phyloP scores from a whole-genome alignment of 2,329 filamentous ascomycete species.

The Pseudopithomyces chartarum region DNA sequence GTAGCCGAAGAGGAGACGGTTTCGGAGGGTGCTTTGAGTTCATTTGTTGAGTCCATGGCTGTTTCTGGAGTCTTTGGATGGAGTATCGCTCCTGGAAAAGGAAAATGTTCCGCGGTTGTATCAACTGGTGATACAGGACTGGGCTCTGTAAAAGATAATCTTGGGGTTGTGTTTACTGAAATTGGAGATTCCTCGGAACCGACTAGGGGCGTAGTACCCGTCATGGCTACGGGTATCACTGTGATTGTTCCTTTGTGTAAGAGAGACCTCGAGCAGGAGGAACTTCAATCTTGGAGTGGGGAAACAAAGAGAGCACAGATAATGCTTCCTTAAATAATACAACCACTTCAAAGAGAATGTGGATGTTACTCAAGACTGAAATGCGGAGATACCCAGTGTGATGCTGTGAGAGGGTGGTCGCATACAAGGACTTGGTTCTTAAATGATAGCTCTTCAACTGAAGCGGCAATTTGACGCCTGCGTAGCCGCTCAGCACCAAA shows the following conservation, averaged over 20 bases:
- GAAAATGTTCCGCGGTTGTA: neutral
- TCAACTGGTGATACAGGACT: neutral
- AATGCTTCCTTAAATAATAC: neutral
- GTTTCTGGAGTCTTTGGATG: neutral
- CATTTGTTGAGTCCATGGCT: neutral
- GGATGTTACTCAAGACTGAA: neutral
- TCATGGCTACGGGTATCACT: neutral
- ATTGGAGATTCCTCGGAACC: neutral
- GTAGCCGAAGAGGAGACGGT: neutral
- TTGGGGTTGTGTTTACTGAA: neutral
- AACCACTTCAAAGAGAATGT: neutral
- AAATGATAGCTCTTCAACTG: neutral
- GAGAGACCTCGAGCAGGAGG: neutral
- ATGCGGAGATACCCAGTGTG: too few relatives aligned
- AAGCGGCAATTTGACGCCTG: neutral
- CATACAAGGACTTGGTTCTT: too few relatives aligned
- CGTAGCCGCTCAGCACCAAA: neutral
- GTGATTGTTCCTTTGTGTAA: neutral
- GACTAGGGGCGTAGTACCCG: neutral
- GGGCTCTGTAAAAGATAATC: neutral
- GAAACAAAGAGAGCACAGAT: neutral
- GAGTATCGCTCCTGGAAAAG: neutral
- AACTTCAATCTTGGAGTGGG: neutral
- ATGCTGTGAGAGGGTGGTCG: too few relatives aligned
- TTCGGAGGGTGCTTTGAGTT: neutral